Base-by-base conservation (phyloP, 2,329 filamentous ascomycete genomes). In the Lachnellula willkommii region DNA sequence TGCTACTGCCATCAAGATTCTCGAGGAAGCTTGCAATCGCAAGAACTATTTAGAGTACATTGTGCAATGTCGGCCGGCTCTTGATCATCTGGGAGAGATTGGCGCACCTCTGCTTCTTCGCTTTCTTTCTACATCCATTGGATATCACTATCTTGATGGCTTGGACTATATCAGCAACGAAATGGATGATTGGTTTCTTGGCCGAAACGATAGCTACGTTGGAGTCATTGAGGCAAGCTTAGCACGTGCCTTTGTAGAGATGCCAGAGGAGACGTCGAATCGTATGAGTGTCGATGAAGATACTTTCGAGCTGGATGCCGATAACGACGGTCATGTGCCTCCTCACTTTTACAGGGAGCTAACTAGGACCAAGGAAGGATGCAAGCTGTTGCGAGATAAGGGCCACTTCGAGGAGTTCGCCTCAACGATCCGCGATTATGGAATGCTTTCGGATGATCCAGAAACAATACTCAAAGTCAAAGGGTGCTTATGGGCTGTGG, bases 111-210 rank as follows among this genome's bases (percentile, higher is more conserved):
- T 99, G 22, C 80, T 99, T 4, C 77, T 99, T 51, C 87, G 94
- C 42, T 99, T 99, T 72, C 73, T 99, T 53, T 96, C 92, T 0
- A 97, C 93, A 0, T 96, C 92, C 2, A 93, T 96, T 55, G 94
- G 94, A 50, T 99, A 99, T 68, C 92, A 97, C 71, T 99, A 99
- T 71, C 79, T 99, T 5, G 91, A 97, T 68, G 94, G 92, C 0
- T 78, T 99, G 45, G 95, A 99, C 74, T 99, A 99, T 70, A 99
- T 99, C 71, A 96, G 92, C 59, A 94, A 95, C 69, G 95, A 99
- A 71, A 99, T 99, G 94, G 94, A 99, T 65, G 95, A 99, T 73
- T 99, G 94, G 94, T 99, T 97, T 69, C 79, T 99, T 32, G 94
- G 94, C 14, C 85, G 94, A 46, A 99, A 99, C 68, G 93, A 99